These are phyloP conservation scores for Rauvolfia tetraphylla DNA, from an alignment of 257 asterid genomes.

Conservation along the genomic window DNA sequence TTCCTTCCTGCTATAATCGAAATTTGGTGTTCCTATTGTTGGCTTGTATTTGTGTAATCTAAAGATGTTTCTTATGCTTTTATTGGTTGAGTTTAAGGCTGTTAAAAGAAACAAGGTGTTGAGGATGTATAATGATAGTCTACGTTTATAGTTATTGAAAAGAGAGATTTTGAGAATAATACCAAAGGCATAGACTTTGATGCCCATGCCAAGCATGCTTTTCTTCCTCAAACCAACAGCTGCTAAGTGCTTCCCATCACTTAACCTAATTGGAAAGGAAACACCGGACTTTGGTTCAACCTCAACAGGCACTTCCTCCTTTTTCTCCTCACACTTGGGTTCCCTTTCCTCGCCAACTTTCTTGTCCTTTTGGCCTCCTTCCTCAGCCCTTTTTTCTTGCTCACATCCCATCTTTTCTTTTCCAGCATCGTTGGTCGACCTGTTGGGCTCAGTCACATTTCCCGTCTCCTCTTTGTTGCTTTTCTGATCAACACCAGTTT, in stretches of 20 bases:
- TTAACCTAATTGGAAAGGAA: slow-evolving; percentile 54
- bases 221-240: slow-evolving; percentile 73
- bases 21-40: neutral
- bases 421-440: slow-evolving; percentile 7
- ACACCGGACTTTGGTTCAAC: slow-evolving; percentile 59
- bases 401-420: slow-evolving; percentile 28
- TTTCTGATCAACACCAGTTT: slow-evolving; percentile 30
- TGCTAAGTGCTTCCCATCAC: slow-evolving; percentile 50
- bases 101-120: neutral
- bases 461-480: slow-evolving; percentile 18
- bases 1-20: neutral
- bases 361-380: too few relatives aligned
- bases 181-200: slow-evolving; percentile 71
- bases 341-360: slow-evolving; percentile 16
- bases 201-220: slow-evolving; percentile 67
- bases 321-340: slow-evolving; percentile 19
- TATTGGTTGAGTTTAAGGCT: neutral
- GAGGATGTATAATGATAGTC: neutral
- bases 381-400: slow-evolving; percentile 15
- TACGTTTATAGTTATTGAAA: neutral
- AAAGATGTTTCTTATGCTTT: neutral
- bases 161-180: slow-evolving; percentile 8
- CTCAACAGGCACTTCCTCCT: slow-evolving; percentile 50
- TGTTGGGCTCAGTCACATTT: slow-evolving; percentile 17
- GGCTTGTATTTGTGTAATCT: neutral